phyloP scores from a whole-genome alignment of 306 rosid genomes.

The Glycine latifolia region DNA sequence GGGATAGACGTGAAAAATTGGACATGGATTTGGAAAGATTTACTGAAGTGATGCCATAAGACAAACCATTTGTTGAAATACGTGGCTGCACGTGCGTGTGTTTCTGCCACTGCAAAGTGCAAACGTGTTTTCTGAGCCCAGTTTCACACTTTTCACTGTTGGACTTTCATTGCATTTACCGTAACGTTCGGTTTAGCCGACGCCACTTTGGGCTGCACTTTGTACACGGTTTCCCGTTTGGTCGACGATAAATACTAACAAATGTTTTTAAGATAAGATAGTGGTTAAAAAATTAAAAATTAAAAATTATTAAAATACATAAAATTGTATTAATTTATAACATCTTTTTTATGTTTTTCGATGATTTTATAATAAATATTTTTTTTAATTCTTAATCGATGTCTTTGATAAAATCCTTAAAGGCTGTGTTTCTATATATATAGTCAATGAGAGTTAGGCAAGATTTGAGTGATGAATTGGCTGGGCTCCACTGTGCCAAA shows the following conservation, averaged over 20 bases:
- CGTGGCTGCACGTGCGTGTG: constrained; percentile 51
- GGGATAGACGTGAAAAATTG: neutral
- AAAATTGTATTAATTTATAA: too few relatives aligned
- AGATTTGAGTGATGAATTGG: neutral
- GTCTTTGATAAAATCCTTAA: neutral
- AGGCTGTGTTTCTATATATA: neutral
- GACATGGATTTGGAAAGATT: constrained; percentile 35
- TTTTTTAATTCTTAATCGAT: too few relatives aligned
- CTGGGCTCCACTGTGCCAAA: constrained; percentile 10
- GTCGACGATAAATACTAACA: neutral
- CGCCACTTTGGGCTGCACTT: constrained; percentile 1
- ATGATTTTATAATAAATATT: too few relatives aligned
- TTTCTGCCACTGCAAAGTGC: constrained; percentile 39
- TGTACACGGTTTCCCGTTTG: neutral
- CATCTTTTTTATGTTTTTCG: too few relatives aligned
- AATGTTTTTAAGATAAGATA: too few relatives aligned
- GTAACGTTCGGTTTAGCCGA: neutral
- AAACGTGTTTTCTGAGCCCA: neutral
- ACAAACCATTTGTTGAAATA: neutral
- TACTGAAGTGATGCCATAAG: constrained; percentile 17
- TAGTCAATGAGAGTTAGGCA: constrained; percentile 21
- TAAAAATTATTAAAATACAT: too few relatives aligned
- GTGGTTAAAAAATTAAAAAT: too few relatives aligned
- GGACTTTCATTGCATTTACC: neutral
- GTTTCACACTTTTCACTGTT: neutral